Conservation (phyloP, 1,284 basidiomycete genomes). For the Wallemia hederae region DNA sequence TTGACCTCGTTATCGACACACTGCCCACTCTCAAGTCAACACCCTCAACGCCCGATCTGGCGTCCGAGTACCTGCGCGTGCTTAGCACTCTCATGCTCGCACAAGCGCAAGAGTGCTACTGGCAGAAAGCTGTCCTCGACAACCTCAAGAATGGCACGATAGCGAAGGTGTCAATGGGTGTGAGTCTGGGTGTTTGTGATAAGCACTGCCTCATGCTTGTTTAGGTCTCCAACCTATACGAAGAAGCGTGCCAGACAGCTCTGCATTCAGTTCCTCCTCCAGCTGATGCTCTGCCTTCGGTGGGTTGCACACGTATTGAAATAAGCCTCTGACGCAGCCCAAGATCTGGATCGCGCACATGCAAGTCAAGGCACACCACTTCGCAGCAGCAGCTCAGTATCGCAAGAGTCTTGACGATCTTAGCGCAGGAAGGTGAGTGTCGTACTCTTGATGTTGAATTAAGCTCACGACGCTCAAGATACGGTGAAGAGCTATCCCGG, state of each 20-base stretch:
- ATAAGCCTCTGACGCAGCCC: neutral
- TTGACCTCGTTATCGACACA: neutral
- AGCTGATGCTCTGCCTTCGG: slow-evolving; percentile 25
- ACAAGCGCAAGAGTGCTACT: slow-evolving; percentile 87
- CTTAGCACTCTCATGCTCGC: slow-evolving; percentile 58
- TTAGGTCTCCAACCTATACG: slow-evolving; percentile 39
- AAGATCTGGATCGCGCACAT: slow-evolving; percentile 60
- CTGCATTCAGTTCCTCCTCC: slow-evolving; percentile 22
- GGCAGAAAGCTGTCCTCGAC: slow-evolving; percentile 65
- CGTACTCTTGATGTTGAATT: neutral
- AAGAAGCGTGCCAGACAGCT: slow-evolving; percentile 24
- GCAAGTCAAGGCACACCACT: slow-evolving; percentile 56
- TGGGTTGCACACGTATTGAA: slow-evolving; percentile 13
- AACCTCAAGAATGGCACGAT: slow-evolving; percentile 54
- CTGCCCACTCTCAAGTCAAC: neutral
- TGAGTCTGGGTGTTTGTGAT: slow-evolving; percentile 8
- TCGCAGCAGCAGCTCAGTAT: slow-evolving; percentile 65
- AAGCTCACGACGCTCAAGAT: slow-evolving; percentile 22
- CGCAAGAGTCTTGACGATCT: slow-evolving; percentile 70
- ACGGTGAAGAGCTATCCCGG: slow-evolving; percentile 54
- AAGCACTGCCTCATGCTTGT: neutral
- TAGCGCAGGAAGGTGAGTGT: slow-evolving; percentile 35
- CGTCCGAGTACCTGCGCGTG: slow-evolving; percentile 6
- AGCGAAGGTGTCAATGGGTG: slow-evolving; percentile 54
- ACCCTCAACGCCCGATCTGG: slow-evolving; percentile 3